Evolutionary conservation across 2,329 filamentous ascomycete species (phyloP).

Genomic region (Chaetomium globosum): DNA sequence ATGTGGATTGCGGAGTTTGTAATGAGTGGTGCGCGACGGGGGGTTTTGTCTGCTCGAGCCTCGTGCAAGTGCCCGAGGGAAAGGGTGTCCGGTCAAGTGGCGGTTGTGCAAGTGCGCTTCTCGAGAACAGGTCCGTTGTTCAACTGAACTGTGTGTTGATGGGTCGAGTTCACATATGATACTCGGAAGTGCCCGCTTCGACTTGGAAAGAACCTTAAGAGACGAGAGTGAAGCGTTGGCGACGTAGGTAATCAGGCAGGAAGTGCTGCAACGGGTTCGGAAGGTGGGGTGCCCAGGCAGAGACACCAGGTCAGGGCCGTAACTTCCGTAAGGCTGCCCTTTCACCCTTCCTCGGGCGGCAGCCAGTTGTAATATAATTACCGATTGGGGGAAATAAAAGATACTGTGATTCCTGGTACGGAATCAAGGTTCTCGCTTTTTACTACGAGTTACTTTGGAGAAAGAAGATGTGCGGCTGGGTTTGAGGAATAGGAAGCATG

Average conservation of each 20-base stretch:
- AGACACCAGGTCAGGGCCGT: neutral
- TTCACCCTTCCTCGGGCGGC: neutral
- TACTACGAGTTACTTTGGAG: neutral
- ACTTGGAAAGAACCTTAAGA: neutral
- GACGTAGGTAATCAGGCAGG: neutral
- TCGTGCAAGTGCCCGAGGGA: too few relatives aligned
- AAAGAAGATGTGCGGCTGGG: neutral
- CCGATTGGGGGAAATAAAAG: neutral
- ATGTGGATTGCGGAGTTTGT: neutral
- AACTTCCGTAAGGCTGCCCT: conserved; percentile 4
- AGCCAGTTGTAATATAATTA: neutral
- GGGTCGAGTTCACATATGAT: neutral
- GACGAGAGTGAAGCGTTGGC: conserved; percentile 5
- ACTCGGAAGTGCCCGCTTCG: neutral
- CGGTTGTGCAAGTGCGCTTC: neutral
- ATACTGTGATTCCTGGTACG: neutral
- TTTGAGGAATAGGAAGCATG: neutral
- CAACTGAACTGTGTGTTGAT: neutral
- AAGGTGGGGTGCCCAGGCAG: conserved; percentile 25
- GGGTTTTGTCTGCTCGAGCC: neutral
- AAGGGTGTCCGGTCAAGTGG: neutral
- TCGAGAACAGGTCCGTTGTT: neutral
- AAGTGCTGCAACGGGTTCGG: conserved; percentile 23
- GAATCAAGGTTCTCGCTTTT: neutral
- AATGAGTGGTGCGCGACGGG: neutral